Conservation (phyloP, 192 early-diverging fungal species). For the Mortierella alpina region DNA sequence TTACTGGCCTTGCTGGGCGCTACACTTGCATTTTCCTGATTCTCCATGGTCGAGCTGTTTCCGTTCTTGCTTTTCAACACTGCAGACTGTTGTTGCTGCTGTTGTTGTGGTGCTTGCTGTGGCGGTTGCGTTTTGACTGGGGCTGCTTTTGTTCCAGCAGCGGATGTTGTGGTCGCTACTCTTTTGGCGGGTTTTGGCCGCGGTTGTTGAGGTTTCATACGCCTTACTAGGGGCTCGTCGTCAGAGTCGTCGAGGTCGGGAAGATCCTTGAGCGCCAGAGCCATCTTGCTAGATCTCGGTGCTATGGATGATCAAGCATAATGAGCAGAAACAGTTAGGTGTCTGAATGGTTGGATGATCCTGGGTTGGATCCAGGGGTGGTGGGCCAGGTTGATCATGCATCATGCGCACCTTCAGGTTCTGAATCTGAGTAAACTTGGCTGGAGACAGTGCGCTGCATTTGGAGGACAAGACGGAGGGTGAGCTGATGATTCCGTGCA, state of each 20-base stretch:
- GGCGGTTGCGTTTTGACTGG: neutral
- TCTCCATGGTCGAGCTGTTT: neutral
- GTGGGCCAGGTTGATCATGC: neutral
- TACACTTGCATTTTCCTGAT: conserved; percentile 1
- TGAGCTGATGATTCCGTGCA: too few species aligned
- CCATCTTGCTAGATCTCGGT: neutral
- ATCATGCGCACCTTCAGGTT: neutral
- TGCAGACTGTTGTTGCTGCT: neutral
- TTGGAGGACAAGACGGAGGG: too few species aligned
- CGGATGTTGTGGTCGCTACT: neutral
- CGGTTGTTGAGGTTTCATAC: conserved; percentile 14
- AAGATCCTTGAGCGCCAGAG: neutral
- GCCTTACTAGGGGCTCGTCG: conserved; percentile 1
- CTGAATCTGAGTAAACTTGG: neutral
- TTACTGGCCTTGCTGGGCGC: too few species aligned
- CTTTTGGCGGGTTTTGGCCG: conserved; percentile 28
- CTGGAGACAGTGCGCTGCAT: too few species aligned
- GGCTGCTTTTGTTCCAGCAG: neutral
- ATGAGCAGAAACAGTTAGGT: neutral
- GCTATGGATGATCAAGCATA: neutral
- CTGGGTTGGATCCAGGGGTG: neutral
- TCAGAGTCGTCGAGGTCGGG: neutral
- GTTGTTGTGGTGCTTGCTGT: neutral
- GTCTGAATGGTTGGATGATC: neutral
- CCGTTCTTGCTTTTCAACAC: conserved; percentile 3